A percentile compares a stretch with the other conserved stretches of the same genome.
Evolutionary conservation across 1,139 yeast species (phyloP).

Genomic region (Eremothecium coryli): DNA sequence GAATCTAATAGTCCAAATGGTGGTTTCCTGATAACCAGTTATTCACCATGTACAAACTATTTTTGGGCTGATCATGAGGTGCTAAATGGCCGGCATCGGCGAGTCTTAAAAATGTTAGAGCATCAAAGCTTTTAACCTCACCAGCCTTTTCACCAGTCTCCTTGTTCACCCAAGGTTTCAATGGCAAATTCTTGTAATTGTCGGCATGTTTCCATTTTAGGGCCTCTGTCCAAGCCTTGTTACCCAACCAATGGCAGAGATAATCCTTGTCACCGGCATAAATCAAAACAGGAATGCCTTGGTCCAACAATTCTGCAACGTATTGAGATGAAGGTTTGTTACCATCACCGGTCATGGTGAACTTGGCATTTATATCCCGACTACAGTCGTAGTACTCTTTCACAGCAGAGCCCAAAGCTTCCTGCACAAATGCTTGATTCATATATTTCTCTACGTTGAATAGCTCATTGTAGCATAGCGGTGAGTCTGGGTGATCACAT

Average conservation of each 20-base stretch:
- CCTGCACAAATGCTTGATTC: constrained; percentile 50
- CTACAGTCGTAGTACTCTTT: constrained; percentile 49
- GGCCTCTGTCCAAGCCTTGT: constrained; percentile 65
- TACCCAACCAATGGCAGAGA: constrained; percentile 88
- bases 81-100: constrained; percentile 64
- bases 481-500: constrained; percentile 39
- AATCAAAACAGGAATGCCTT: constrained; percentile 62
- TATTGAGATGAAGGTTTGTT: constrained; percentile 56
- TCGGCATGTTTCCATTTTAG: constrained; percentile 53
- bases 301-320: constrained; percentile 49
- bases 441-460: constrained; percentile 48
- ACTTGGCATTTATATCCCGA: constrained; percentile 46
- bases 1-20: constrained; percentile 1
- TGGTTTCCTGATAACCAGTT: constrained; percentile 47
- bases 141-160: constrained; percentile 41
- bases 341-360: constrained; percentile 52
- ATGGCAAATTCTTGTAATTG: constrained; percentile 32
- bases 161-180: constrained; percentile 36
- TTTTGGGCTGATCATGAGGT: constrained; percentile 67
- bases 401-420: constrained; percentile 53
- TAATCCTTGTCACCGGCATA: constrained; percentile 87
- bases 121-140: constrained; percentile 42
- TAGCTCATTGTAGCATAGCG: constrained; percentile 51
- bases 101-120: constrained; percentile 48
- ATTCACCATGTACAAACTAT: constrained; percentile 61